A percentile compares a stretch with the other conserved stretches of the same genome.
Evolutionary conservation across 2,329 filamentous ascomycete species (phyloP).

Genomic region (Scleromitrula shiraiana): DNA sequence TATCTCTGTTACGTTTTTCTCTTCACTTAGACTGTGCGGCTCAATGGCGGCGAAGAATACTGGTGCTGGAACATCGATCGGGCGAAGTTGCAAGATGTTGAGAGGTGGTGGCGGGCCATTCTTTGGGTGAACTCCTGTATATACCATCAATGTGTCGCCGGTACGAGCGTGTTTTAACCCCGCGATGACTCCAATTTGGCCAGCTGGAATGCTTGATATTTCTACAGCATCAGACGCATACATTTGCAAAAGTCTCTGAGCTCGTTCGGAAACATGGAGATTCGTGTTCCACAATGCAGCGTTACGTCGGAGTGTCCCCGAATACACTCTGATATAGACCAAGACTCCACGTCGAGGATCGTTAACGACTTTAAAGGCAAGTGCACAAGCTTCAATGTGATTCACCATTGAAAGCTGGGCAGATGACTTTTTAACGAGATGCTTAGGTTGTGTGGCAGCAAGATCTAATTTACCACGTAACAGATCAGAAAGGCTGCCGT

Average conservation of each 20-base stretch:
- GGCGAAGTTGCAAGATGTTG: constrained; percentile 71
- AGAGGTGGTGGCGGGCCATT: constrained; percentile 60
- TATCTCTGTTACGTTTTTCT: constrained; percentile 69
- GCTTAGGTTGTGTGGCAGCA: constrained; percentile 26
- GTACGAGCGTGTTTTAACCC: constrained; percentile 88
- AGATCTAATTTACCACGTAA: constrained; percentile 38
- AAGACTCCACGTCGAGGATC: constrained; percentile 79
- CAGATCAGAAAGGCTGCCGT: constrained; percentile 44
- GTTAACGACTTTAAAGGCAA: constrained; percentile 90
- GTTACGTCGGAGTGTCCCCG: constrained; percentile 68
- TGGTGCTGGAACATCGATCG: constrained; percentile 82
- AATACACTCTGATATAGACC: constrained; percentile 88
- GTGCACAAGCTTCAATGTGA: constrained; percentile 55
- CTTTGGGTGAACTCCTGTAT: constrained; percentile 51
- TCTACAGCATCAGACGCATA: constrained; percentile 84
- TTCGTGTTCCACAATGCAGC: constrained; percentile 81
- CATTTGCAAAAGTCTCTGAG: constrained; percentile 77
- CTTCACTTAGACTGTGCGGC: constrained; percentile 66
- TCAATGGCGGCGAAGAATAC: constrained; percentile 97
- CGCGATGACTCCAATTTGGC: constrained; percentile 89
- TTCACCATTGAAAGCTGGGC: constrained; percentile 33
- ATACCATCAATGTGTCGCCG: constrained; percentile 81
- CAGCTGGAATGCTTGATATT: constrained; percentile 68
- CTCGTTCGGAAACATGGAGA: constrained; percentile 68
- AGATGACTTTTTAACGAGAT: constrained; percentile 33